These are phyloP conservation scores for Catharanthus roseus DNA, from an alignment of 257 asterid genomes.

Conservation along the genomic window DNA sequence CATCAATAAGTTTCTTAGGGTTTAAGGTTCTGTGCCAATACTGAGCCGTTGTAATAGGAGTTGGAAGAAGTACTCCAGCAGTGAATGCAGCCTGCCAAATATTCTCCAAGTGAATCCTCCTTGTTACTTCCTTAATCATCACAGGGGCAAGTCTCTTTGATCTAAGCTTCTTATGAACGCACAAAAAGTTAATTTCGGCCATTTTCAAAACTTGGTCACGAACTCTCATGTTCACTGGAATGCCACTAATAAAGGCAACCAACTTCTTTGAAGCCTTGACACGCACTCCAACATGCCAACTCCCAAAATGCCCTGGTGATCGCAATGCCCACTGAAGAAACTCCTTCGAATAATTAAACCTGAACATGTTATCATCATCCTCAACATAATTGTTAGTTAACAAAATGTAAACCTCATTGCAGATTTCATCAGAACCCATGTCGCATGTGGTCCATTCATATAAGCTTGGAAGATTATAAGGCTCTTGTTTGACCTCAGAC, in stretches of 20 bases:
- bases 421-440: conserved; percentile 61
- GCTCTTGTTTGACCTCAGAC: conserved; percentile 81
- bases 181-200: conserved; percentile 81
- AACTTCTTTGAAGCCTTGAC: conserved; percentile 72
- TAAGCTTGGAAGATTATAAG: conserved; percentile 73
- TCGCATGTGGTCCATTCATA: conserved; percentile 88
- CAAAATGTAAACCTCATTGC: conserved; percentile 65
- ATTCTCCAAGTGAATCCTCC: conserved; percentile 80
- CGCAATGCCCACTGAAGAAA: conserved; percentile 88
- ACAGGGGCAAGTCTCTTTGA: conserved; percentile 91
- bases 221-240: conserved; percentile 70
- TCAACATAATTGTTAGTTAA: conserved; percentile 70
- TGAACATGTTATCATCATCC: conserved; percentile 81
- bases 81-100: conserved; percentile 95
- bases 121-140: conserved; percentile 81
- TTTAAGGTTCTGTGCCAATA: conserved; percentile 88
- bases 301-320: conserved; percentile 61
- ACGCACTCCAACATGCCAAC: conserved; percentile 88
- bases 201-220: conserved; percentile 61
- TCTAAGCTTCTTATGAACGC: conserved; percentile 86
- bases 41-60: conserved; percentile 72
- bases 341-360: conserved; percentile 86
- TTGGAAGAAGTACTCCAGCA: conserved; percentile 84
- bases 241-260: conserved; percentile 84
- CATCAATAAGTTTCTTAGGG: conserved; percentile 82